Conservation (phyloP, 176 grass and related monocot genomes). For the Triticum dicoccoides region DNA sequence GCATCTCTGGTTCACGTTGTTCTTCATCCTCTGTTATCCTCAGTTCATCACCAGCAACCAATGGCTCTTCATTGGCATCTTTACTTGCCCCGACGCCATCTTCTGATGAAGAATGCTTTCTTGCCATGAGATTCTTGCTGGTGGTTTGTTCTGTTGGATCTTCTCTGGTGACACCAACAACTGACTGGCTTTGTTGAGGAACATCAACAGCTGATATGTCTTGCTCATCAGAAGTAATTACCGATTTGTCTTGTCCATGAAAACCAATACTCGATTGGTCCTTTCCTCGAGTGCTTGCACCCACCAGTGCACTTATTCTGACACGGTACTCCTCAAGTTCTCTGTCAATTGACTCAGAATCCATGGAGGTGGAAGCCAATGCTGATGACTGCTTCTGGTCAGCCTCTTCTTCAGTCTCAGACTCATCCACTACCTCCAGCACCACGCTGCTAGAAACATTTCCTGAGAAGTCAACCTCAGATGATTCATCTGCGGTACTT, state of each 20-base stretch:
- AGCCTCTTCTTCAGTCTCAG: conserved; percentile 7
- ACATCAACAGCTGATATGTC: neutral
- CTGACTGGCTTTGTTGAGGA: conserved; percentile 7
- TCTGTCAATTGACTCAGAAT: conserved; percentile 36
- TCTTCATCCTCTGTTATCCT: conserved; percentile 1
- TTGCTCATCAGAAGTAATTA: conserved; percentile 10
- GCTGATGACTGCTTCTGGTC: conserved; percentile 11
- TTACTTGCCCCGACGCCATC: neutral
- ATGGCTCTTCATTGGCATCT: neutral
- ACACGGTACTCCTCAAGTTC: conserved; percentile 36
- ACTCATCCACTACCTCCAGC: neutral
- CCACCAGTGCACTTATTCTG: conserved; percentile 38
- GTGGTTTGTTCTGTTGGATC: neutral
- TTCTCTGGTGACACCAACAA: neutral
- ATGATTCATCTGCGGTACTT: neutral
- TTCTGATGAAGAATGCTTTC: conserved; percentile 17
- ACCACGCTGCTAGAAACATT: neutral
- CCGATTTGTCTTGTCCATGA: conserved; percentile 4
- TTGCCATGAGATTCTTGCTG: neutral
- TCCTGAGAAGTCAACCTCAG: neutral
- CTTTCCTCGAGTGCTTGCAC: neutral
- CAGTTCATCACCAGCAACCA: conserved; percentile 22
- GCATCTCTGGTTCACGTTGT: conserved; percentile 11
- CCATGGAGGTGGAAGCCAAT: conserved; percentile 6
- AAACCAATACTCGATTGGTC: neutral